phyloP scores from a whole-genome alignment of 2,329 filamentous ascomycete genomes.

The Chaetomium strumarium region DNA sequence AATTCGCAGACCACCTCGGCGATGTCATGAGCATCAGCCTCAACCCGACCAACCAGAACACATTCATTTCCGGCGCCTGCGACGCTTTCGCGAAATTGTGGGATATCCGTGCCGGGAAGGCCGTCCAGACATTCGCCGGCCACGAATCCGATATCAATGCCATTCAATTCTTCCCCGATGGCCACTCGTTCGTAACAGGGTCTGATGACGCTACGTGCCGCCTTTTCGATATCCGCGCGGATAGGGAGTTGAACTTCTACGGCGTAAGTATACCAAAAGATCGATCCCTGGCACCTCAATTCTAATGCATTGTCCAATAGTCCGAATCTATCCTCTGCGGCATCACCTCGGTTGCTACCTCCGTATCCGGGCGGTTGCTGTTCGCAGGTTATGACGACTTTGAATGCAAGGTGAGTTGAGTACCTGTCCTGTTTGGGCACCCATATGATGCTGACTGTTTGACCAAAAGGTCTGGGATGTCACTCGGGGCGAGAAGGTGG shows the following conservation, averaged over 20 bases:
- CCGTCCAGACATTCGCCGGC: slow-evolving; percentile 95
- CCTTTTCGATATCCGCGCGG: slow-evolving; percentile 94
- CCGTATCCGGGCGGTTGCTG: slow-evolving; percentile 86
- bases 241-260: slow-evolving; percentile 68
- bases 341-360: slow-evolving; percentile 97
- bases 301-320: slow-evolving; percentile 41
- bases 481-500: slow-evolving; percentile 92
- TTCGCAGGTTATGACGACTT: slow-evolving; percentile 99
- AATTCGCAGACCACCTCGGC: slow-evolving; percentile 96
- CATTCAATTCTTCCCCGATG: slow-evolving; percentile 98
- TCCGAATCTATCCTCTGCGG: slow-evolving; percentile 96
- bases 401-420: slow-evolving; percentile 85
- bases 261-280: slow-evolving; percentile 46
- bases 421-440: not conserved
- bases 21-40: slow-evolving; percentile 99
- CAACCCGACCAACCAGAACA: slow-evolving; percentile 98
- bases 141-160: slow-evolving; percentile 99
- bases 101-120: slow-evolving; percentile 98
- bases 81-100: slow-evolving; percentile 98
- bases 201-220: slow-evolving; percentile 97
- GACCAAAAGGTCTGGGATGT: slow-evolving; percentile 84
- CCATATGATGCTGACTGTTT: slow-evolving; percentile 22
- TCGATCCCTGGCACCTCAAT: slow-evolving; percentile 7
- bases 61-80: slow-evolving; percentile 98
- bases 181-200: slow-evolving; percentile 95